Evolutionary conservation across 257 asterid species (phyloP).

Genomic region (Oldenlandia corymbosa): DNA sequence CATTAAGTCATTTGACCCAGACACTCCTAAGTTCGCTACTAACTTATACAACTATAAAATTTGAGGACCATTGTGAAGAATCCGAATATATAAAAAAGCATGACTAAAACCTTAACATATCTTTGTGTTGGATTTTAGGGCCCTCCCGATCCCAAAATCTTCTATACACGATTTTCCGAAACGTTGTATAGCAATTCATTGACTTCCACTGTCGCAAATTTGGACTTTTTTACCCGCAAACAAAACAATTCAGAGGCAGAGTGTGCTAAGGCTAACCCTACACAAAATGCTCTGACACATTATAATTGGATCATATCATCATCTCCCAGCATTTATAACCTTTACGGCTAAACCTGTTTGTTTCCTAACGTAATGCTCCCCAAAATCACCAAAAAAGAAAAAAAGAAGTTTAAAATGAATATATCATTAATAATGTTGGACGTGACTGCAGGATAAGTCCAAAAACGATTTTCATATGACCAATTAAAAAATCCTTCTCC

Average conservation of each 20-base stretch:
- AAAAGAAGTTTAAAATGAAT: too few relatives aligned
- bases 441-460: slow-evolving; percentile 48
- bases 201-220: slow-evolving; percentile 15
- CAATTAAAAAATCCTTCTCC: slow-evolving; percentile 24
- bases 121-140: slow-evolving; percentile 6
- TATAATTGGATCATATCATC: neutral
- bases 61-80: too few relatives aligned
- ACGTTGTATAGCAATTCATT: slow-evolving; percentile 11
- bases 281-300: slow-evolving; percentile 1
- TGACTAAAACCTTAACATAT: neutral
- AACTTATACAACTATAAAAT: too few relatives aligned
- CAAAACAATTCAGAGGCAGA: neutral
- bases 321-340: neutral
- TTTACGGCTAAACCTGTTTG: slow-evolving; percentile 21
- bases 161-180: neutral
- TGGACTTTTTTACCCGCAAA: slow-evolving; percentile 4
- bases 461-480: slow-evolving; percentile 46
- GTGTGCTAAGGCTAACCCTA: neutral
- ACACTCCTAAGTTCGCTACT: too few relatives aligned
- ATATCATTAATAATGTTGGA: too few relatives aligned
- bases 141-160: slow-evolving; percentile 8
- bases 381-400: slow-evolving; percentile 19
- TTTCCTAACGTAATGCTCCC: slow-evolving; percentile 11
- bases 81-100: too few relatives aligned
- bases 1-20: too few relatives aligned